Evolutionary conservation across 805 yeast genomes (phyloP), one percentile per base, ranked within the genome.

Genomic region (Candida germanica): DNA sequence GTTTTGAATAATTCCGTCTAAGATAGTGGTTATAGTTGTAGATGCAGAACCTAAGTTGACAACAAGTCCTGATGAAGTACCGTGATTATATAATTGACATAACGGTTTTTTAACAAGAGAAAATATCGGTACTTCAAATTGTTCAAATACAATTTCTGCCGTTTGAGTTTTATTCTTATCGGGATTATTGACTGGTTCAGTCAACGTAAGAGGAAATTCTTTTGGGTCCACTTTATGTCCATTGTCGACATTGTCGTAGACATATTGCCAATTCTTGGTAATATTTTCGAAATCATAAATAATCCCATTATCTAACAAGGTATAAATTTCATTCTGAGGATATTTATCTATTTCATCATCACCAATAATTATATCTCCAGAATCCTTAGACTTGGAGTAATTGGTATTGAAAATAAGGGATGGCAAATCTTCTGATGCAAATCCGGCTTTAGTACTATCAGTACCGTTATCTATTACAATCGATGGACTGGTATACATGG

Each of bases 41-140:
- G 77, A 74, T 3, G 82, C 69, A 7, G 84, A 70, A 2, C 96
- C 96, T 29, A 88, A 60, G 54, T 89, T 96, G 17, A 88, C 72
- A 6, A 88, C 86, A 40, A 89, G 66, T 4, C 91, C 87, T 8
- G 83, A 80, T 17, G 85, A 73, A 51, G 80, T 79, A 1, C 94
- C 91, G 46, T 80, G 68, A n/a, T 88, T 81, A 54, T 83, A 82
- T 3, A 86, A 75, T 31, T 80, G 80, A 23, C 91, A 84, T 36
- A 89, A 61, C 5, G 95, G 95, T 25, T 80, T 75, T 53, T 84
- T 81, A 15, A 85, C 75, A 29, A 88, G 63, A 17, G 87, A 80
- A 50, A 89, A 78, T 6, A 83, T 73, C 0, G 96, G 96, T 8
- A 86, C 86, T 31, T 79, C 64, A 27, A 86, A 67, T 37, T 71